phyloP scores from a whole-genome alignment of 345 rosid genomes.

The Toxicodendron radicans region DNA sequence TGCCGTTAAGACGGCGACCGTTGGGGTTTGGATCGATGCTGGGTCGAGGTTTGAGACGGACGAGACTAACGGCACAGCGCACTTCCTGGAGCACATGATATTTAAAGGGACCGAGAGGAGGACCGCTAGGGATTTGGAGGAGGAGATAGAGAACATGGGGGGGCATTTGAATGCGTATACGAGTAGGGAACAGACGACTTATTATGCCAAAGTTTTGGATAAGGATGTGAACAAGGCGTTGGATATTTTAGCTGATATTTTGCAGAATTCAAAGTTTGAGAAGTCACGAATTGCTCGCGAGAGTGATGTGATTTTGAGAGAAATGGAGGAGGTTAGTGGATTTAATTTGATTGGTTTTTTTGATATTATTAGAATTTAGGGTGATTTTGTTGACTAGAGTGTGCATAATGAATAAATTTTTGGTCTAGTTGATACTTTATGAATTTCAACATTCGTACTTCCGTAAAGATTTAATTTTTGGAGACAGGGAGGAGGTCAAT shows the following conservation, averaged over 20 bases:
- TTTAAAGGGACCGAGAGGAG: conserved; percentile 89
- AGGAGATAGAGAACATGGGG: conserved; percentile 95
- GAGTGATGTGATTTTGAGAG: conserved; percentile 70
- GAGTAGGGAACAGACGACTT: conserved; percentile 93
- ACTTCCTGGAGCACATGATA: conserved; percentile 96
- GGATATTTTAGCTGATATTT: conserved; percentile 85
- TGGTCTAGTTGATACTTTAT: background rate
- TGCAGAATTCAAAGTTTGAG: conserved; percentile 84
- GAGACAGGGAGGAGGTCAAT: conserved; percentile 80
- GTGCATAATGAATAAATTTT: background rate
- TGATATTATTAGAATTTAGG: background rate
- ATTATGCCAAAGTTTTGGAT: conserved; percentile 87
- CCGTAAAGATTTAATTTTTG: conserved; percentile 48
- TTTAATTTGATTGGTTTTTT: background rate
- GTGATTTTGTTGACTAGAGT: background rate
- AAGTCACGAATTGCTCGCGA: conserved; percentile 66
- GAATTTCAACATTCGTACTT: no score
- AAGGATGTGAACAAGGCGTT: conserved; percentile 66
- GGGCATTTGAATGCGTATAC: conserved; percentile 96
- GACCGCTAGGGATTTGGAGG: conserved; percentile 60
- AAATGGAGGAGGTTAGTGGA: conserved; percentile 73
- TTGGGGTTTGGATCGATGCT: conserved; percentile 98
- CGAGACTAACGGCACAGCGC: conserved; percentile 88
- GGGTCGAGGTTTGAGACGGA: conserved; percentile 94
- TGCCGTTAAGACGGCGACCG: conserved; percentile 73